These are phyloP conservation scores for Sarocladium strictum DNA, from an alignment of 2,329 filamentous ascomycete species.

Conservation along the genomic window DNA sequence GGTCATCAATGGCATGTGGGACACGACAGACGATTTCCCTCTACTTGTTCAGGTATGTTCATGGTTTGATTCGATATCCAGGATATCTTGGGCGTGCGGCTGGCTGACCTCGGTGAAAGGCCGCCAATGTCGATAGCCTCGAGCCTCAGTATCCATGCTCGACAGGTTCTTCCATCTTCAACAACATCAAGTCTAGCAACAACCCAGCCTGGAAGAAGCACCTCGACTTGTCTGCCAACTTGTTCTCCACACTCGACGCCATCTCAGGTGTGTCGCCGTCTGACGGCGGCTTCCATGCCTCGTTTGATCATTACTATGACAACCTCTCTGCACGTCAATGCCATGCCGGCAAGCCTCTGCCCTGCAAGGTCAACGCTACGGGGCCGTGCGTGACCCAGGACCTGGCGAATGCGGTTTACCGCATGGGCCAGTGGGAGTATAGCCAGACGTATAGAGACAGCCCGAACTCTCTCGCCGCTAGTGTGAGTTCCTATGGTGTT, in stretches of 20 bases:
- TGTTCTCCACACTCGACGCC: constrained; percentile 58
- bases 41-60: constrained; percentile 37
- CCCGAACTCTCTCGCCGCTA: constrained; percentile 54
- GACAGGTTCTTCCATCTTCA: constrained; percentile 37
- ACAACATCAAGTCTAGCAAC: constrained; percentile 34
- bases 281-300: constrained; percentile 60
- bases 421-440: constrained; percentile 77
- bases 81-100: background rate
- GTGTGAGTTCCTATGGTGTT: constrained; percentile 59
- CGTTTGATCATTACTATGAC: constrained; percentile 79
- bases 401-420: constrained; percentile 64
- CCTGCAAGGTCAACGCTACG: constrained; percentile 51
- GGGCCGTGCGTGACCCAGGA: constrained; percentile 57
- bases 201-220: constrained; percentile 57
- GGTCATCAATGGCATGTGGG: constrained; percentile 66
- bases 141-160: constrained; percentile 68
- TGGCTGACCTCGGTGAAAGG: constrained; percentile 20
- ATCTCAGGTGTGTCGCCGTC: constrained; percentile 58
- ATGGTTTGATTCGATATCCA: background rate
- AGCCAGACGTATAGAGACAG: constrained; percentile 69
- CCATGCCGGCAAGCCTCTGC: constrained; percentile 60
- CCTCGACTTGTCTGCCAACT: constrained; percentile 44
- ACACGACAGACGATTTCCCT: constrained; percentile 32
- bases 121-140: constrained; percentile 60
- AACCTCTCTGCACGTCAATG: constrained; percentile 76